phyloP scores from a whole-genome alignment of 805 yeast species.

The Schizosaccharomyces cryophilus region DNA sequence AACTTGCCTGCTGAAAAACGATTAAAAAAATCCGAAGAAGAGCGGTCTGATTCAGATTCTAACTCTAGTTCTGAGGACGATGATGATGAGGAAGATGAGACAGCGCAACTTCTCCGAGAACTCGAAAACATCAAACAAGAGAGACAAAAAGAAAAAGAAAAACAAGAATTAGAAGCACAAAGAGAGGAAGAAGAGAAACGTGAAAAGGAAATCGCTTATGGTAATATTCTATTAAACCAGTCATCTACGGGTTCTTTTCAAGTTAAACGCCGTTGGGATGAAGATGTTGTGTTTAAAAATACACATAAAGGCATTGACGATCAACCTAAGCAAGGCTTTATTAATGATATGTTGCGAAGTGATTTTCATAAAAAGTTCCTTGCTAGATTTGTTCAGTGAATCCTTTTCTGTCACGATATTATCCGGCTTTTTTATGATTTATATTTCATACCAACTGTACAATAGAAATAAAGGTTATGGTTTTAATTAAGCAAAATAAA shows the following conservation, averaged over 20 bases:
- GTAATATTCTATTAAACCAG: slow-evolving; percentile 14
- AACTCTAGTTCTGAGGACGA: slow-evolving; percentile 10
- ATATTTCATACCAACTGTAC: too few species aligned
- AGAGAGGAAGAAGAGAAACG: slow-evolving; percentile 9
- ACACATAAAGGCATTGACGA: slow-evolving; percentile 13
- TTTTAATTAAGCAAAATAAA: too few species aligned
- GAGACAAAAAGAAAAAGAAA: slow-evolving; percentile 10
- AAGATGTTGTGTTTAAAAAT: slow-evolving; percentile 15
- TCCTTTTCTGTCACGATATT: background rate
- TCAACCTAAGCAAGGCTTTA: slow-evolving; percentile 10
- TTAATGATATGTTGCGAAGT: slow-evolving; percentile 17
- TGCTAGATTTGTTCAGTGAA: slow-evolving; percentile 13
- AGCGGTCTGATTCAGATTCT: too few species aligned
- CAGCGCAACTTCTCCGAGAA: slow-evolving; percentile 13
- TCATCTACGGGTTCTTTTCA: slow-evolving; percentile 6
- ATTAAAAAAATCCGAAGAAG: background rate
- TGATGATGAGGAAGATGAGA: slow-evolving; percentile 14
- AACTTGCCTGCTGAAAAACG: background rate
- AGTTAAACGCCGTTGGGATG: slow-evolving; percentile 14
- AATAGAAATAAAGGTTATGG: too few species aligned
- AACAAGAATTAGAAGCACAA: slow-evolving; percentile 7
- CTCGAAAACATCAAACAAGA: slow-evolving; percentile 15
- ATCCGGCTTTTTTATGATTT: too few species aligned
- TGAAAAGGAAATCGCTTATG: slow-evolving; percentile 10
- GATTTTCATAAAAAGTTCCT: slow-evolving; percentile 17